Conservation (phyloP, 2,329 filamentous ascomycete species). For the Aspergillus tamarii region DNA sequence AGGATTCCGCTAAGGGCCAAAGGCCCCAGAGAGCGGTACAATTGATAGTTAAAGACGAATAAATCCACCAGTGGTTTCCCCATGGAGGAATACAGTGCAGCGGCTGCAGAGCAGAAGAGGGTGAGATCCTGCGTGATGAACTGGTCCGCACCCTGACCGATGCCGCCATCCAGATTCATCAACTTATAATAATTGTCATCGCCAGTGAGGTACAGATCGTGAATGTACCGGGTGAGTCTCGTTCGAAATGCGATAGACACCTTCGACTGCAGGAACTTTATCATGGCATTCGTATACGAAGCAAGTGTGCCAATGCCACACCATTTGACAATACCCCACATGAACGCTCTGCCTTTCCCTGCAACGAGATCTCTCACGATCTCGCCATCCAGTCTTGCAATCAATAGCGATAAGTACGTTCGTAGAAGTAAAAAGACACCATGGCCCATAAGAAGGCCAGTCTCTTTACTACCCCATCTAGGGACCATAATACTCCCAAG, state of each 20-base stretch:
- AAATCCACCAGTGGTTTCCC: conserved; percentile 98
- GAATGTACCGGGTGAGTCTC: conserved; percentile 90
- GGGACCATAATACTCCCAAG: conserved; percentile 98
- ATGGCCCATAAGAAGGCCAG: conserved; percentile 85
- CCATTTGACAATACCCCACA: conserved; percentile 92
- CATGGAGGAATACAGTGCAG: conserved; percentile 90
- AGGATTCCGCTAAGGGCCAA: conserved; percentile 82
- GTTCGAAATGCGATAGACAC: conserved; percentile 98
- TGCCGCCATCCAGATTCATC: conserved; percentile 86
- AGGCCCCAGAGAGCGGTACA: conserved; percentile 88
- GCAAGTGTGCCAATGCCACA: conserved; percentile 90
- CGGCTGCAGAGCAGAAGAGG: conserved; percentile 89
- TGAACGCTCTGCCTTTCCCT: conserved; percentile 84
- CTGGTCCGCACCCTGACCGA: conserved; percentile 90
- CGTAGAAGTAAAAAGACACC: conserved; percentile 85
- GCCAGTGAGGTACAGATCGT: conserved; percentile 93
- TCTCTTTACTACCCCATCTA: conserved; percentile 93
- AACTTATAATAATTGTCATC: conserved; percentile 97
- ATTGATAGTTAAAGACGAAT: conserved; percentile 96
- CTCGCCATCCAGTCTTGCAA: conserved; percentile 90
- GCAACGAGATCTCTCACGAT: conserved; percentile 96
- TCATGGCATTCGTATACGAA: conserved; percentile 98
- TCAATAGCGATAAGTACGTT: conserved; percentile 91
- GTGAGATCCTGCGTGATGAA: conserved; percentile 98
- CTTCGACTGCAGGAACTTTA: conserved; percentile 97